phyloP scores from a whole-genome alignment of 129 eudicot genomes.

The Arctium minus region DNA sequence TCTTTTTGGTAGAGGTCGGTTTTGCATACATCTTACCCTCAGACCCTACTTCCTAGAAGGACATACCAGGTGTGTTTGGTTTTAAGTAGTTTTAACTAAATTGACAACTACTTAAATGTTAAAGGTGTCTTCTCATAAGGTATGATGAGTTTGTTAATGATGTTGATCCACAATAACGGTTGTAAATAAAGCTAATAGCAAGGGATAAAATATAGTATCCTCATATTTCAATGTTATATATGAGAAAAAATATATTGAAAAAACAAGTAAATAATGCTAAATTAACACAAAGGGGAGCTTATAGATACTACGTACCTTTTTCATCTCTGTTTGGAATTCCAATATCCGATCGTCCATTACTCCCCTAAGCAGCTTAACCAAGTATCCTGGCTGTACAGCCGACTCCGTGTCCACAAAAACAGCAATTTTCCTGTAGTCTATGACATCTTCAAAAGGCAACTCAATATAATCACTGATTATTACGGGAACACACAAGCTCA shows the following conservation, averaged over 20 bases:
- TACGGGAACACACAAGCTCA: constrained; percentile 94
- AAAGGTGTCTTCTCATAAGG: neutral
- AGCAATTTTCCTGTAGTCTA: constrained; percentile 90
- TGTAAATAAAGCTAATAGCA: neutral
- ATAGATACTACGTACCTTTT: constrained; percentile 49
- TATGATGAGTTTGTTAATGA: neutral
- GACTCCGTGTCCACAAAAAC: constrained; percentile 77
- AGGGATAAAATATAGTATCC: neutral
- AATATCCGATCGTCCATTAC: constrained; percentile 51
- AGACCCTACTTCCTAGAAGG: neutral
- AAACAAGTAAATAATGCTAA: neutral
- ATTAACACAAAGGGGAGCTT: neutral
- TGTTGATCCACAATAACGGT: neutral
- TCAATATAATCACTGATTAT: constrained; percentile 86
- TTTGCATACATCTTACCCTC: neutral
- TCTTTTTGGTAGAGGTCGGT: neutral
- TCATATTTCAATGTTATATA: neutral
- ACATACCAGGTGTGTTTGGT: too few relatives aligned
- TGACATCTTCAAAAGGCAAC: constrained; percentile 93
- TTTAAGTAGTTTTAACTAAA: neutral
- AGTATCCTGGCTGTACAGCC: constrained; percentile 70
- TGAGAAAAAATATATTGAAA: neutral
- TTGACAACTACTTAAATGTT: neutral
- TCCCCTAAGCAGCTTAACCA: constrained; percentile 55
- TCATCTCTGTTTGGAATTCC: constrained; percentile 72